Evolutionary conservation across 768 basidiomycete genomes (phyloP), one percentile per base, ranked within the genome.

Genomic region (Tubosaeta brunneosetosa): DNA sequence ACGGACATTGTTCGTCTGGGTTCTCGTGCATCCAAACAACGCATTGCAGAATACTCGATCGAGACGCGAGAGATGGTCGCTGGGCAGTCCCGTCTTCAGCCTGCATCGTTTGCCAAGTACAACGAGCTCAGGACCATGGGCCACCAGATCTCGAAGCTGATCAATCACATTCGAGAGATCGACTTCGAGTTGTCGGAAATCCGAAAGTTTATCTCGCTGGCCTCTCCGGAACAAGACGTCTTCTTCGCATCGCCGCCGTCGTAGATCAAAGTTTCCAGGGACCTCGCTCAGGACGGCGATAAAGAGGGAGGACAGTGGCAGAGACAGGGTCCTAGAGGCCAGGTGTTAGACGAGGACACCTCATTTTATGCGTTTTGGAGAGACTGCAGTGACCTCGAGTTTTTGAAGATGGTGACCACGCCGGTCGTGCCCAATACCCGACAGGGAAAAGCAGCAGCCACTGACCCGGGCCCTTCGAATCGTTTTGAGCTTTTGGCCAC

Each of bases 1-100:
- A 65, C 69, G 0, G 78, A 81, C 34, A 71, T 90, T 19, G 78
- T 89, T 3, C 82, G 89, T 0, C 73, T 89, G 7, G 89, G 89
- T 0, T 77, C 83, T n/a, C 77, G 82, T 14, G 77, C 84, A 0
- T 65, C 75, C 0, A 81, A 86, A 34, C 81, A 84, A 47, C 73
- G 78, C 16, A 80, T 88, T n/a, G 69, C 77, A 1, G 47, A 83
- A 47, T 88, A 75, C 63, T 81, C 78, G 4, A 74, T 91, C 14
- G 80, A 85, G 53, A 77, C 72, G 1, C 63, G 85, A 16, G 86
- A 88, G 59, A 63, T 57, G 60, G 66, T 68, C 32, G 73, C 72
- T 0, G 71, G 73, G 3, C 63, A 69, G 31, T 76, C 77, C 1
- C 71, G 73, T 0, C 70, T 84, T 14, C 64, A 73, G 48, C 62